Evolutionary conservation across 345 rosid genomes (phyloP).

Genomic region (Sisymbrium altissimum): DNA sequence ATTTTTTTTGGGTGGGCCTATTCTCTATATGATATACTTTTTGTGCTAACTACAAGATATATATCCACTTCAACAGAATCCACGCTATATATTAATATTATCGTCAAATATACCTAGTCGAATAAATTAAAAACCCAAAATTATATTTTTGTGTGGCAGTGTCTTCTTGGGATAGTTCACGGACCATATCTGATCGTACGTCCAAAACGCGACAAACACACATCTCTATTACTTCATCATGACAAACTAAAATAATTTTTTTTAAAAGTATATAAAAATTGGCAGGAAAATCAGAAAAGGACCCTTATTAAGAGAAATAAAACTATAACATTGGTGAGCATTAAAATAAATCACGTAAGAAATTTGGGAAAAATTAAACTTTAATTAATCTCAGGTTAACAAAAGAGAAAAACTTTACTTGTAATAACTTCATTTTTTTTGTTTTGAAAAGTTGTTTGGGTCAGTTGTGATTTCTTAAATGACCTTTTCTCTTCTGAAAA

Average conservation of each 20-base stretch:
- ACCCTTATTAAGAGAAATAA: background rate
- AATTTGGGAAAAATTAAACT: background rate
- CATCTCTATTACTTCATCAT: constrained; percentile 5
- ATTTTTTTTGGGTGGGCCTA: too few relatives aligned
- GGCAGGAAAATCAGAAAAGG: background rate
- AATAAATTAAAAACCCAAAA: background rate
- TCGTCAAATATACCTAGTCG: background rate
- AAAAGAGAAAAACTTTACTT: too few relatives aligned
- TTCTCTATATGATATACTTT: background rate
- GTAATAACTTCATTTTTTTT: too few relatives aligned
- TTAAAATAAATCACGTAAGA: background rate
- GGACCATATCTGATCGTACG: constrained; percentile 19
- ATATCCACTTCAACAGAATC: background rate
- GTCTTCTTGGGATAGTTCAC: constrained; percentile 18
- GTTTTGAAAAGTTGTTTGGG: background rate
- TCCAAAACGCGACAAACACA: constrained; percentile 26
- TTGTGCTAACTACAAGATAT: too few relatives aligned
- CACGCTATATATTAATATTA: background rate
- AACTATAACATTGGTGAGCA: background rate
- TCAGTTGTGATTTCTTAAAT: background rate
- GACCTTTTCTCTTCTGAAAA: background rate
- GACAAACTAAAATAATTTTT: background rate
- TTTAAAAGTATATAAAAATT: background rate
- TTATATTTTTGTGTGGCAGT: constrained; percentile 19
- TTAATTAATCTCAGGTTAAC: background rate